Base-by-base conservation (phyloP, 2,329 filamentous ascomycete genomes). In the Cadophora luteo-olivacea region DNA sequence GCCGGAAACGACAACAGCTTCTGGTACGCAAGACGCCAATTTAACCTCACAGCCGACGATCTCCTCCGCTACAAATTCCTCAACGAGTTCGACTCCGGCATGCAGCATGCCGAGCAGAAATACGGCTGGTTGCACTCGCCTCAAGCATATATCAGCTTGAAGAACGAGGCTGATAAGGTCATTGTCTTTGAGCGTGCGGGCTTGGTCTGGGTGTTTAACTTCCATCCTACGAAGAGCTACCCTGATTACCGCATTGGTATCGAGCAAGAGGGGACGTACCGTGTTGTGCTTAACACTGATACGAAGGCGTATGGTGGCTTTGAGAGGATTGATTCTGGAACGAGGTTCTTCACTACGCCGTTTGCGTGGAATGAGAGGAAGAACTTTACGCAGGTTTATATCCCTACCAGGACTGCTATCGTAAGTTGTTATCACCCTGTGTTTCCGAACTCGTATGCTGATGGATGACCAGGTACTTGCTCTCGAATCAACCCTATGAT, bases 121-220 rank as follows among this genome's bases (percentile, higher is more conserved):
- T 97, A 95, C 78, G 94, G 94, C 72, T 99, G 96, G 96, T 85
- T 99, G 48, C 89, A 92, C 78, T 84, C 91, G 0, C 83, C 90
- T 0, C 95, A 98, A 81, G 96, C 94, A 0, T 97, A 96, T 79
- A 90, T 99, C 77, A 96, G 92, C 70, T 85, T 98, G 74, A 99
- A 98, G 86, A 90, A 99, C 78, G 94, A 98, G 78, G 84, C 81
- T 24, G 96, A 99, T 82, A 99, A 98, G 83, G 90, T 98, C 54
- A 89, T 99, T 72, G 94, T 97, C 3, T 99, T 97, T 79, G 96
- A 99, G 83, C 89, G 96, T 38, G 96, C 89, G 1, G 94, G 94
- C 0, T 82, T 97, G 68, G 84, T 99, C 12, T 99, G 94, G 84
- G 86, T 97, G 75, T 98, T 99, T 86, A 99, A 99, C 82, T 97